A percentile compares a stretch with the other conserved stretches of the same genome.
Evolutionary conservation across 768 basidiomycete genomes (phyloP).

Genomic region (Mrakia blollopis): DNA sequence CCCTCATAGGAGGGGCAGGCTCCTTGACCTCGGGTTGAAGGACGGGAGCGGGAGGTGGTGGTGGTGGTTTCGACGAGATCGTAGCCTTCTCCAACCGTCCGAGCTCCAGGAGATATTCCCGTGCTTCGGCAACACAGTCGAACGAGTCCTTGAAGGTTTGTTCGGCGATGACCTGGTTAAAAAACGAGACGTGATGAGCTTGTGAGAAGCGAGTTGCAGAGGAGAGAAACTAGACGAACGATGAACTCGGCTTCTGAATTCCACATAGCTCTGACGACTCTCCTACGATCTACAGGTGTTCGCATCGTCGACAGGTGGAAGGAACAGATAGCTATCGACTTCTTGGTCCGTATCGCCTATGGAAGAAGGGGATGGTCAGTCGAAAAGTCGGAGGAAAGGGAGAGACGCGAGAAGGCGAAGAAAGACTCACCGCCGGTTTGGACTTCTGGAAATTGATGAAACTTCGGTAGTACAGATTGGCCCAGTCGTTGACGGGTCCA

Average conservation of each 20-base stretch:
- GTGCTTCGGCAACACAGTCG: slow-evolving; percentile 66
- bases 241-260: slow-evolving; percentile 79
- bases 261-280: slow-evolving; percentile 80
- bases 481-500: slow-evolving; percentile 29
- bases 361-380: not conserved
- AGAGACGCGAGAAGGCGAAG: too few relatives aligned
- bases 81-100: slow-evolving; percentile 27
- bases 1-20: not conserved
- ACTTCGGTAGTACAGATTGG: slow-evolving; percentile 24
- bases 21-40: not conserved
- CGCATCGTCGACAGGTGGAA: slow-evolving; percentile 76
- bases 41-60: not conserved
- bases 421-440: not conserved
- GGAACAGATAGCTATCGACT: slow-evolving; percentile 68
- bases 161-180: slow-evolving; percentile 71
- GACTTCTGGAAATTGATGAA: not conserved
- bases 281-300: slow-evolving; percentile 57
- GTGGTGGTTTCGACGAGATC: not conserved
- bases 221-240: slow-evolving; percentile 47
- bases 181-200: not conserved
- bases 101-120: slow-evolving; percentile 59
- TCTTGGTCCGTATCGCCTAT: not conserved
- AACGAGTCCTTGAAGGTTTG: slow-evolving; percentile 73
- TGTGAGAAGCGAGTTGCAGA: slow-evolving; percentile 29
- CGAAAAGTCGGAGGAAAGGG: not conserved